phyloP scores from a whole-genome alignment of 2,329 filamentous ascomycete species.

The Aspergillus sp. region DNA sequence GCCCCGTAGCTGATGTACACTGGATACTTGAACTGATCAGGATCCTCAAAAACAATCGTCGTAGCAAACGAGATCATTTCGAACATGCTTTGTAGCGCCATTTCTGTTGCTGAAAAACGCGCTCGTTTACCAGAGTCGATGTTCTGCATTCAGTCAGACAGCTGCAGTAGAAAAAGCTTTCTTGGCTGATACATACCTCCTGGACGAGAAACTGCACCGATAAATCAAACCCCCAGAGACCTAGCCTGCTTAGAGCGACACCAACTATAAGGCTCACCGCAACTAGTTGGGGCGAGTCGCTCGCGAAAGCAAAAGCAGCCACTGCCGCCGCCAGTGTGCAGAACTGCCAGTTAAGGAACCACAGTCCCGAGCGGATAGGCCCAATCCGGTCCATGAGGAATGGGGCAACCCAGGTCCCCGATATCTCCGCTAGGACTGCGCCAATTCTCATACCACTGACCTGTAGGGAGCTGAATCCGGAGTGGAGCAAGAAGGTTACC shows the following conservation, averaged over 20 bases:
- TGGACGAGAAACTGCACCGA: constrained; percentile 62
- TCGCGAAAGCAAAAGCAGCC: constrained; percentile 41
- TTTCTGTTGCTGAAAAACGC: constrained; percentile 67
- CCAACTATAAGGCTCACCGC: constrained; percentile 52
- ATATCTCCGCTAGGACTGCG: constrained; percentile 54
- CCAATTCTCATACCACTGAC: constrained; percentile 50
- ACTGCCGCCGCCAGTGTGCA: constrained; percentile 51
- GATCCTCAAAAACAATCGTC: constrained; percentile 64
- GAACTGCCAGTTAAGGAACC: constrained; percentile 70
- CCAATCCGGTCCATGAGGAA: constrained; percentile 54
- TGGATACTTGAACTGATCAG: constrained; percentile 65
- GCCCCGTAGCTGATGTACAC: constrained; percentile 56
- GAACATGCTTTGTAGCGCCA: constrained; percentile 67
- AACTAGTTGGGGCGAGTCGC: constrained; percentile 33
- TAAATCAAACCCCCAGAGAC: constrained; percentile 63
- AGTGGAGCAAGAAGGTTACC: constrained; percentile 55
- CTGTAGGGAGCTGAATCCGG: constrained; percentile 48
- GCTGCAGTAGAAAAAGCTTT: background rate
- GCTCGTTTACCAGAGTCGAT: constrained; percentile 60
- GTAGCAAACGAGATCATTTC: constrained; percentile 66
- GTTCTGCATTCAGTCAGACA: constrained; percentile 40
- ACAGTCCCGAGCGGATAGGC: constrained; percentile 65
- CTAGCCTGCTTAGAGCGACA: constrained; percentile 57
- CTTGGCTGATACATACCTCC: constrained; percentile 44
- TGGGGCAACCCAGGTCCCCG: constrained; percentile 54